phyloP scores from a whole-genome alignment of 805 yeast species.

The Starmerella sp. region DNA sequence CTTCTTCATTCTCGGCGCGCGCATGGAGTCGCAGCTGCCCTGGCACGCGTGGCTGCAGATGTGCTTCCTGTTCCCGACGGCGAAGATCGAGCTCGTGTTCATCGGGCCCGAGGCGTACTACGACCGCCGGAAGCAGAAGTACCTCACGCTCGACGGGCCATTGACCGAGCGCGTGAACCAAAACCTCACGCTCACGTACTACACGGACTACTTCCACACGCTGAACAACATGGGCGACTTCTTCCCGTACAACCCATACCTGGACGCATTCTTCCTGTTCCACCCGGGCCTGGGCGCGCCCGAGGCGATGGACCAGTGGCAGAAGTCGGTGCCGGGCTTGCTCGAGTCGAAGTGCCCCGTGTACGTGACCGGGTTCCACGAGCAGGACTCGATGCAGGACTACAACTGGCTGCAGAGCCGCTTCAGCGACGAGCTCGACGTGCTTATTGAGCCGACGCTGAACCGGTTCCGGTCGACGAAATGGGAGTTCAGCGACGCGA shows the following conservation, averaged over 20 bases:
- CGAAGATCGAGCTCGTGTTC: constrained; percentile 75
- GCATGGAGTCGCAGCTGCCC: constrained; percentile 88
- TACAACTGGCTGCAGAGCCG: constrained; percentile 54
- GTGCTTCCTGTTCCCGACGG: constrained; percentile 71
- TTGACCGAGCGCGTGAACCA: constrained; percentile 63
- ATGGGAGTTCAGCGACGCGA: constrained; percentile 84
- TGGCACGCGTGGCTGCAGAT: constrained; percentile 93
- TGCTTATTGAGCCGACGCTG: constrained; percentile 58
- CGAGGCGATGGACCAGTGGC: constrained; percentile 71
- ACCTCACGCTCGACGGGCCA: constrained; percentile 40
- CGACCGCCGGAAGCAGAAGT: constrained; percentile 57
- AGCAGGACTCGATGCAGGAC: constrained; percentile 59
- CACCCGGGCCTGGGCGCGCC: constrained; percentile 90
- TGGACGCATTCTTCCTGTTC: constrained; percentile 85
- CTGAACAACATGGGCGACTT: constrained; percentile 86
- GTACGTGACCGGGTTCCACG: constrained; percentile 81
- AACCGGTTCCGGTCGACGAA: constrained; percentile 78
- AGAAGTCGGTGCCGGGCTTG: constrained; percentile 70
- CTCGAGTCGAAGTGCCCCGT: constrained; percentile 89
- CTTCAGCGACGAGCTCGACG: constrained; percentile 64
- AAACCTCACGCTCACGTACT: constrained; percentile 62
- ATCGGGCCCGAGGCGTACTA: constrained; percentile 86
- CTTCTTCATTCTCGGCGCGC: constrained; percentile 78
- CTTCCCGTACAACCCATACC: constrained; percentile 95
- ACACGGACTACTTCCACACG: constrained; percentile 85